A percentile compares a stretch with the other conserved stretches of the same genome.
Conservation (phyloP, 2,329 filamentous ascomycete species). For the Coleophoma eucalyptorum region DNA sequence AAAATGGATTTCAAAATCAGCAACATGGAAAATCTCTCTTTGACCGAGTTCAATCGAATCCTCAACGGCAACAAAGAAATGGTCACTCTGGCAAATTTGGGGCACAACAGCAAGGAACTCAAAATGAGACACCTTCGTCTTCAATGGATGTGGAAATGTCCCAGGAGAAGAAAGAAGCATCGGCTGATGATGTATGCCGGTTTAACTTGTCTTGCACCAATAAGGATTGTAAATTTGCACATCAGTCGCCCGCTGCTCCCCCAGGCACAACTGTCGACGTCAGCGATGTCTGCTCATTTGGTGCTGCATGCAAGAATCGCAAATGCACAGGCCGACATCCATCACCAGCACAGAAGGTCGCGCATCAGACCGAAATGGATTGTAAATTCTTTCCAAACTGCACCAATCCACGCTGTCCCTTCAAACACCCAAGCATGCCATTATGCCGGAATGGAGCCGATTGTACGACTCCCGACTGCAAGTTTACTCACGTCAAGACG, state of each 20-base stretch:
- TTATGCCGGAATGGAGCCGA: conserved; percentile 88
- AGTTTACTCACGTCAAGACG: conserved; percentile 82
- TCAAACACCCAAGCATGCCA: conserved; percentile 83
- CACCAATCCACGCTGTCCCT: conserved; percentile 81
- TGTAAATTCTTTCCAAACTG: conserved; percentile 93
- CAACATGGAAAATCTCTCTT: conserved; percentile 61
- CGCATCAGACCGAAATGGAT: conserved; percentile 78
- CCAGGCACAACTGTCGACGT: conserved; percentile 75
- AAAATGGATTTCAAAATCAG: conserved; percentile 36
- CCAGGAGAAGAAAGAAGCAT: conserved; percentile 51
- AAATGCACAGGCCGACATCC: conserved; percentile 93
- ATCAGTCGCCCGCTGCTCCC: conserved; percentile 88
- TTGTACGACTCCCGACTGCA: conserved; percentile 78
- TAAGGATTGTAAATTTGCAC: conserved; percentile 85
- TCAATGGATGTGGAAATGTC: conserved; percentile 61
- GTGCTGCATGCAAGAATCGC: conserved; percentile 89
- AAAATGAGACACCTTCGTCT: conserved; percentile 13
- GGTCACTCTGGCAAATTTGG: conserved; percentile 11
- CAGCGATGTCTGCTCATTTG: conserved; percentile 76
- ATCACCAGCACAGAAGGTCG: conserved; percentile 76
- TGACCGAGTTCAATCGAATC: conserved; percentile 59
- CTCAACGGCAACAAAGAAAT: conserved; percentile 14
- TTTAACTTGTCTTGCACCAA: conserved; percentile 89
- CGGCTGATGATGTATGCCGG: conserved; percentile 73
- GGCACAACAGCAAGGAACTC: conserved; percentile 10